phyloP scores from a whole-genome alignment of 2,329 filamentous ascomycete genomes.

The Hypoxylon sp. region DNA sequence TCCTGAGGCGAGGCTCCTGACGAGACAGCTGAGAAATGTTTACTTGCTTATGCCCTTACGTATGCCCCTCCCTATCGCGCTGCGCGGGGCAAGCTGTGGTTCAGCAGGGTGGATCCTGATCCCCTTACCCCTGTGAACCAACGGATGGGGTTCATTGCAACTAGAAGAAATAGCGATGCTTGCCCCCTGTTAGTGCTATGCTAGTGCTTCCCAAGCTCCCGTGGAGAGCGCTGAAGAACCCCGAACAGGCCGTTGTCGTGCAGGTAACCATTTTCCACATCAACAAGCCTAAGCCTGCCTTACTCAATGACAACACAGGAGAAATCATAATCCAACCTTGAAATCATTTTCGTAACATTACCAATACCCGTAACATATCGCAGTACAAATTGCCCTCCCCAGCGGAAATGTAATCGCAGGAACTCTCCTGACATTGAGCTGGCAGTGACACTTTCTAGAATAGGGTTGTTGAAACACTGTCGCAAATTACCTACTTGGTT shows the following conservation, averaged over 20 bases:
- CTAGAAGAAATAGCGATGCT: not conserved
- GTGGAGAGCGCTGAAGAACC: constrained; percentile 13
- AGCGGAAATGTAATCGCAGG: constrained; percentile 13
- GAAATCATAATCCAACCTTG: constrained; percentile 4
- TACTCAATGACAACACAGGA: constrained; percentile 28
- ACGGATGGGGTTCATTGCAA: constrained; percentile 14
- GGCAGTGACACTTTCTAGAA: constrained; percentile 9
- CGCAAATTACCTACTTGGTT: constrained; percentile 25
- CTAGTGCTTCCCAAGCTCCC: constrained; percentile 1
- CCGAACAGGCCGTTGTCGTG: constrained; percentile 33
- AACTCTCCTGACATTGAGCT: constrained; percentile 1
- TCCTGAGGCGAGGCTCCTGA: not conserved
- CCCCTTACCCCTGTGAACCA: constrained; percentile 11
- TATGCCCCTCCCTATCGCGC: constrained; percentile 31
- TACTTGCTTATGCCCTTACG: constrained; percentile 19
- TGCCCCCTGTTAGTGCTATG: not conserved
- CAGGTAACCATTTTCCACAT: constrained; percentile 38
- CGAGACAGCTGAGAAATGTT: constrained; percentile 13
- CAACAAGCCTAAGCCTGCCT: constrained; percentile 25
- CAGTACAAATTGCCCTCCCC: not conserved
- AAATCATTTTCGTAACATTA: not conserved
- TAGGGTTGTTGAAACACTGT: constrained; percentile 22
- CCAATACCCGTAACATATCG: constrained; percentile 13
- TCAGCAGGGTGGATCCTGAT: not conserved
- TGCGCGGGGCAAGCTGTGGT: constrained; percentile 27